Evolutionary conservation across 1,139 yeast genomes (phyloP).

Genomic region (Zygosaccharomyces sapae): DNA sequence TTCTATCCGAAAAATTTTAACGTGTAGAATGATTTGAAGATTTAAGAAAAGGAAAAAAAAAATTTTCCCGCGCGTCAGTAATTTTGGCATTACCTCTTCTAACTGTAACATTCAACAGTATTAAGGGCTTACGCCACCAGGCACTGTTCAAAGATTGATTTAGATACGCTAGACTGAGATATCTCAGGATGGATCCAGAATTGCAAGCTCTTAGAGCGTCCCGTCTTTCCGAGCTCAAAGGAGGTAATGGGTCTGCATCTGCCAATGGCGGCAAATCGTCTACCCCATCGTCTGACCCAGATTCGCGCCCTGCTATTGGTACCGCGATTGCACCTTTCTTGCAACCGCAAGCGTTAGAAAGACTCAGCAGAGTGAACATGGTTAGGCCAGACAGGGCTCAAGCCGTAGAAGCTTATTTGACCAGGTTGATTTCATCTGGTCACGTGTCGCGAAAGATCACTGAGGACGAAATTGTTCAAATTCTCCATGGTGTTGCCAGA

Average conservation of each 20-base stretch:
- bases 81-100: neutral
- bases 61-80: conserved; percentile 7
- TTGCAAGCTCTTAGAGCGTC: conserved; percentile 86
- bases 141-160: neutral
- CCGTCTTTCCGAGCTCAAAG: conserved; percentile 73
- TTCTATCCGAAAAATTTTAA: neutral
- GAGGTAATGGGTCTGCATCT: conserved; percentile 18
- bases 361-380: conserved; percentile 79
- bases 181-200: conserved; percentile 54
- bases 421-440: conserved; percentile 74
- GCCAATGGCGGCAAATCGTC: conserved; percentile 19
- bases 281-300: conserved; percentile 8
- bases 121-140: neutral
- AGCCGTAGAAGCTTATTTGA: conserved; percentile 79
- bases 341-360: conserved; percentile 79
- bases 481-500: conserved; percentile 76
- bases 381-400: conserved; percentile 90
- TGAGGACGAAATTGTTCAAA: conserved; percentile 77
- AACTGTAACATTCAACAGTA: neutral
- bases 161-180: neutral
- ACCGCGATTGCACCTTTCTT: conserved; percentile 59
- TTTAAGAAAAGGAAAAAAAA: neutral
- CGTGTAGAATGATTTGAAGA: neutral
- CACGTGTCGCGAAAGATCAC: conserved; percentile 65
- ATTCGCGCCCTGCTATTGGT: conserved; percentile 19